Evolutionary conservation across 2,329 filamentous ascomycete genomes (phyloP), one percentile per base, ranked within the genome.

Genomic region (Teratosphaeria destructans): DNA sequence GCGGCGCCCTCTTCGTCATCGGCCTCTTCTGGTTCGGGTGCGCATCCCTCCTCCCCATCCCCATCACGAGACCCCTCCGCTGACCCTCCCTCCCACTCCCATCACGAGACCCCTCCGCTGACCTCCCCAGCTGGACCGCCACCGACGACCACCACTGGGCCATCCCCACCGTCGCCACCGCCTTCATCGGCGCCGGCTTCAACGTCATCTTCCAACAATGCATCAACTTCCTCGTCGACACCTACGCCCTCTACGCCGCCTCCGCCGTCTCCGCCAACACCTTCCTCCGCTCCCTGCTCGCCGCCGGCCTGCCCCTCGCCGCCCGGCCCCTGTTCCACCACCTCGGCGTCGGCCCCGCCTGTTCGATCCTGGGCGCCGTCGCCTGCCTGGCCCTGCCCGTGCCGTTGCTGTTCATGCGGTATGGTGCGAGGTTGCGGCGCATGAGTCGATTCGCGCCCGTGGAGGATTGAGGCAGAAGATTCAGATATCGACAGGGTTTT

Each of bases 201-300:
- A 74, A 78, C 61, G 69, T 75, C 10, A 76, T 78, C 54, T 79
- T 80, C 66, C 72, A 79, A 61, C 76, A 77, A 63, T 77, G 76
- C 56, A 71, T 80, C 59, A 79, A 79, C 61, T 79, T 75, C 55
- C 68, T 79, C 1, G 73, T 79, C 23, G 70, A 72, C 55, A 65
- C 63, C 3, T 72, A 70, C 35, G 58, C 61, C 0, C 54, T 66
- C 0, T 78, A 78, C 62, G 78, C 78, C n/a, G 78, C 78, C 3
- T 78, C 75, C 12, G 78, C 78, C 8, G 75, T 79, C 32, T 76
- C 77, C 10, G 78, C 77, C 32, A 80, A 81, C 60, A 79, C 78
- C 1, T 76, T 81, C 63, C 69, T 80, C 43, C 75, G 79, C 35
- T 74, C 72, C 39, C 60, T 78, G 7, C 63, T 79, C 59, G 77